Base-by-base conservation (phyloP, 208 protist genomes). In the Leishmania turanica region DNA sequence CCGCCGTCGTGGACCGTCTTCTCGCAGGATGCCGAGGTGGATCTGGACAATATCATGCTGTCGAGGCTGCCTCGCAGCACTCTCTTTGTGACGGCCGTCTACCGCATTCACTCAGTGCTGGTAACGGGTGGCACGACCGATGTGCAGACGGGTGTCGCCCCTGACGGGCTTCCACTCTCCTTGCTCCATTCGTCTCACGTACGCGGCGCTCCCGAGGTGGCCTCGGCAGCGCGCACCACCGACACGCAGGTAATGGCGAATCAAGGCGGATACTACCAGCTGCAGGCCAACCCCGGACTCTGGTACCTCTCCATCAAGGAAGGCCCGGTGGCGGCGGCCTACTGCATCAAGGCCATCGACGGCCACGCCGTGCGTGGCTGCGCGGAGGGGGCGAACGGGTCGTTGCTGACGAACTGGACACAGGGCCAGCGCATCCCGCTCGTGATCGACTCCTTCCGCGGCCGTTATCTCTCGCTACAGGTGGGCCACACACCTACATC, bases 191-290 rank as follows among this genome's bases (percentile, higher is more conserved):
- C 81, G 1, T 37, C 58, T 7, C 42, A 19, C 51, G 40, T 40
- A 71, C 40, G 66, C 40, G 40, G 66, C 37, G 42, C 66, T 21
- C 5, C 42, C 13, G 27, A 42, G 27, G 37, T 54, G 21, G 4
- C 56, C 53, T 54, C 60, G 49, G 51, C 51, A 40, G 71, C 27
- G 31, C 74, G 71, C 47, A 77, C 77, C 88, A 89, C 87, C 13
- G 98, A 99, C 85, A 99, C 99, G 42, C 87, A 99, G 31, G 99
- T 99, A 21, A 99, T 99, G 99, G 84, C 89, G 27, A 99, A 98
- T 81, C 80, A 77, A 51, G 62, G 96, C 47, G 99, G 98, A 58
- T 99, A 99, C 86, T 99, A 99, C 84, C 99, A 99, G 91, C 91
- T 99, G 11, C 95, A 99, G 77, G 93, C 93, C 1, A 79, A 84